A percentile compares a stretch with the other conserved stretches of the same genome.
These are phyloP conservation scores for Venturia carpophila DNA, from an alignment of 2,329 filamentous ascomycete species.

Conservation along the genomic window DNA sequence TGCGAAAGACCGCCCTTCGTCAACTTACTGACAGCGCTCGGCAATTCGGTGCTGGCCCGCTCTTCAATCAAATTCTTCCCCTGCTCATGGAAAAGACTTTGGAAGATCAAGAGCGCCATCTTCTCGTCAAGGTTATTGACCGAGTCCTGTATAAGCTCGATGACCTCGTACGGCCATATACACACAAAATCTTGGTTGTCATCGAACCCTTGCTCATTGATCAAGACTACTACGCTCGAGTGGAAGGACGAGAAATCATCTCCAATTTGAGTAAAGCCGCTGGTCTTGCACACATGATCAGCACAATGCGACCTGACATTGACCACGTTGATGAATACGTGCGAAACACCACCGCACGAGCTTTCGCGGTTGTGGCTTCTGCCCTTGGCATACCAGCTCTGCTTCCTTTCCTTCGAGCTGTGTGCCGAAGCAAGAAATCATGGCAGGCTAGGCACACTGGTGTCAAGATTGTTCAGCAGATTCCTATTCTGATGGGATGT, in stretches of 20 bases:
- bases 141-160: slow-evolving; percentile 97
- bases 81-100: slow-evolving; percentile 96
- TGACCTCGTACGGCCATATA: slow-evolving; percentile 89
- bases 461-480: slow-evolving; percentile 98
- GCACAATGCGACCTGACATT: slow-evolving; percentile 97
- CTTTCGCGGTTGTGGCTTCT: slow-evolving; percentile 94
- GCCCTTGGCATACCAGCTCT: slow-evolving; percentile 92
- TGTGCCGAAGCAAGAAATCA: slow-evolving; percentile 96
- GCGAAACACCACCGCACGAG: slow-evolving; percentile 91
- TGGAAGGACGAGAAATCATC: slow-evolving; percentile 97
- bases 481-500: slow-evolving; percentile 97
- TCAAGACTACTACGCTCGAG: slow-evolving; percentile 97
- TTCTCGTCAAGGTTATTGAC: slow-evolving; percentile 98
- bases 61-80: slow-evolving; percentile 96
- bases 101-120: slow-evolving; percentile 94
- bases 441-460: slow-evolving; percentile 97
- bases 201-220: slow-evolving; percentile 99
- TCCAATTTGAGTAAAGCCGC: slow-evolving; percentile 96
- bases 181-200: slow-evolving; percentile 97
- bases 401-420: slow-evolving; percentile 87
- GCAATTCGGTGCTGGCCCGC: slow-evolving; percentile 83
- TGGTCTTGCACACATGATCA: slow-evolving; percentile 97
- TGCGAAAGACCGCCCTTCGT: slow-evolving; percentile 95
- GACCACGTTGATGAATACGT: slow-evolving; percentile 98
- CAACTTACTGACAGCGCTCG: slow-evolving; percentile 97